Base-by-base conservation (phyloP, 108 stramenopile species). In the Cyclotella baltica region DNA sequence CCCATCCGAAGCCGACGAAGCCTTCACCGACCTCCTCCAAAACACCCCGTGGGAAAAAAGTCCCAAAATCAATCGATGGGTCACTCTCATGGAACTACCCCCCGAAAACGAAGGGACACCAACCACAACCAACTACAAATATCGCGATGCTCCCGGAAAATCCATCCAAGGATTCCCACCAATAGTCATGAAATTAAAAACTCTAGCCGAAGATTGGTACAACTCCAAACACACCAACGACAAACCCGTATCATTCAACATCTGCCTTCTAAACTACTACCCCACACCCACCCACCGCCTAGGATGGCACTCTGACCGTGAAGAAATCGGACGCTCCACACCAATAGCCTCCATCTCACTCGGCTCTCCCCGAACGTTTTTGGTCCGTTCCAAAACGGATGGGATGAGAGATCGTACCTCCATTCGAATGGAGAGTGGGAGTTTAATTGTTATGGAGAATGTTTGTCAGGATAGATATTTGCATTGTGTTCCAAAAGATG, bases 301-400 rank as follows among this genome's bases (percentile, higher is more conserved):
- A 25, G 90, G 90, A 62, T 91, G 88, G 88, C 90, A 91, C 53
- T 82, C 88, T 25, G 90, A 91, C 62, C 88, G 90, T 25, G 90
- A 91, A 63, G 90, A 91, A 64, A 75, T 88, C 35, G 88, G 88
- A 20, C 74, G 88, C 2, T 62, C 81, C 20, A 91, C 90, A 5
- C 90, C 90, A 51, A 89, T 91, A 47, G 88, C 87, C 37, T 86
- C 85, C 36, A 63, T 91, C 46, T 86, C 85, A 4, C 73, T 91
- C 58, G 90, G 90, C 9, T 66, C 83, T 5, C 61, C 90, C 2
- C 85, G 90, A 4, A 52, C 76, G 47, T 88, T 91, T 51, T 57
- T 82, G 15, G 62, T 89, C 8, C 83, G 90, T 0, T 81, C 85
- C 81, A 89, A 89, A 46, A 77, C 59, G 0, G 76, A 85, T 57